These are phyloP conservation scores for Didymella lethalis DNA, from an alignment of 2,329 filamentous ascomycete genomes.

Conservation along the genomic window DNA sequence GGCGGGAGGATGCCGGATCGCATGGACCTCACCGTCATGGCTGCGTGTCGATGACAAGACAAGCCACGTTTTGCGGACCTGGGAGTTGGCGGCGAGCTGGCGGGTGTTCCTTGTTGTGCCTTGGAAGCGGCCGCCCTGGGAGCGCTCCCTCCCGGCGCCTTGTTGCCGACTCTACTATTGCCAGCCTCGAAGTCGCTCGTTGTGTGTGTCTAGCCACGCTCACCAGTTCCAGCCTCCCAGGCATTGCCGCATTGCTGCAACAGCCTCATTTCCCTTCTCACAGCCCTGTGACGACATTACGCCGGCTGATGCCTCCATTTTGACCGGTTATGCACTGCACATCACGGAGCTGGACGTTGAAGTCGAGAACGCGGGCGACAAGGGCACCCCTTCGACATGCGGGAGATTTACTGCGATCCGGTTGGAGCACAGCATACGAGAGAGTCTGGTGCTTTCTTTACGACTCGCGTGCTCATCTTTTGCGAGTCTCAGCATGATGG, in stretches of 20 bases:
- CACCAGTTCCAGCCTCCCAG: slow-evolving; percentile 14
- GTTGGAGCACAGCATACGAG: slow-evolving; percentile 20
- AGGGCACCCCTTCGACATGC: slow-evolving; percentile 20
- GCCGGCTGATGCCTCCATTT: slow-evolving; percentile 13
- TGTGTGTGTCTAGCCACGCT: slow-evolving; percentile 16
- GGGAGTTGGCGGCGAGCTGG: slow-evolving; percentile 24
- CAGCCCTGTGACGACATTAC: slow-evolving; percentile 24
- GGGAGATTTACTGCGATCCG: slow-evolving; percentile 20
- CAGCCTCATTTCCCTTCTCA: slow-evolving; percentile 18
- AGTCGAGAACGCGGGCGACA: slow-evolving; percentile 22
- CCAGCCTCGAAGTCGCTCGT: slow-evolving; percentile 15
- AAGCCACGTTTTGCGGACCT: slow-evolving; percentile 28
- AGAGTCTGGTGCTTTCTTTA: slow-evolving; percentile 7
- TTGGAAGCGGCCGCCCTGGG: slow-evolving; percentile 17
- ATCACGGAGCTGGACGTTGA: slow-evolving; percentile 17
- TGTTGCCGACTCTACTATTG: slow-evolving; percentile 17
- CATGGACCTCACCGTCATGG: slow-evolving; percentile 40
- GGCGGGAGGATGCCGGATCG: slow-evolving; percentile 35
- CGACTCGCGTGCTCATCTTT: slow-evolving; percentile 16
- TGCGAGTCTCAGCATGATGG: slow-evolving; percentile 1
- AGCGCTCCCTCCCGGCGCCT: slow-evolving; percentile 18
- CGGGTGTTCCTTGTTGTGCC: slow-evolving; percentile 26
- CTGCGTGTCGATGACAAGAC: slow-evolving; percentile 37
- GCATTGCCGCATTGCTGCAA: slow-evolving; percentile 9
- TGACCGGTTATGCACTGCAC: slow-evolving; percentile 22